These are phyloP conservation scores for Podaxis sp. DNA, from an alignment of 768 basidiomycete species.

Conservation along the genomic window DNA sequence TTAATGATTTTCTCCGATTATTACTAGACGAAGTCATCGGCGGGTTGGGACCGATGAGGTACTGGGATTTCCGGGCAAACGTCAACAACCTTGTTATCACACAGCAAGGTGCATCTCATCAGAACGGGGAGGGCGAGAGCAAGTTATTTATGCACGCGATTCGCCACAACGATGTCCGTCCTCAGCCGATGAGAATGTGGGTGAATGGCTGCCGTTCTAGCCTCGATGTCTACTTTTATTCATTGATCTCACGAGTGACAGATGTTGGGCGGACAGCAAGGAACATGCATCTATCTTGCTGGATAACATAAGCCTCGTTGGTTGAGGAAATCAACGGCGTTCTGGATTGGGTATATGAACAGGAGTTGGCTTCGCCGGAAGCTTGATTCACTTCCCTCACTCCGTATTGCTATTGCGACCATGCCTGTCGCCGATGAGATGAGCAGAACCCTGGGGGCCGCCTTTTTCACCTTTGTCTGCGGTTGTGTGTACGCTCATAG, in stretches of 20 bases:
- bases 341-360: conserved; percentile 3
- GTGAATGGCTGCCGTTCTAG: background rate
- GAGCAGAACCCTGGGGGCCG: conserved; percentile 5
- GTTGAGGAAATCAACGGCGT: background rate
- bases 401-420: background rate
- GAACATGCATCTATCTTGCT: conserved; percentile 3
- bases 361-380: background rate
- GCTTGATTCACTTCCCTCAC: background rate
- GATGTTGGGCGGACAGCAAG: background rate
- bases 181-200: background rate
- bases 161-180: background rate
- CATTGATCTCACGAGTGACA: conserved; percentile 12
- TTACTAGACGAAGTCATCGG: too few species aligned
- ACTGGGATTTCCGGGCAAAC: background rate
- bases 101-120: background rate
- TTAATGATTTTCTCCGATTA: background rate
- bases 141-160: background rate
- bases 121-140: background rate
- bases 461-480: conserved; percentile 14
- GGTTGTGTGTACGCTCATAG: conserved; percentile 8
- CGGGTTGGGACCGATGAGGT: too few species aligned
- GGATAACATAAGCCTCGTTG: background rate
- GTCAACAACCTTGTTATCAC: background rate
- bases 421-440: background rate
- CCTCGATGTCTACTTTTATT: background rate